Base-by-base conservation (phyloP, 2,329 filamentous ascomycete genomes). In the Microascus cirrosus region DNA sequence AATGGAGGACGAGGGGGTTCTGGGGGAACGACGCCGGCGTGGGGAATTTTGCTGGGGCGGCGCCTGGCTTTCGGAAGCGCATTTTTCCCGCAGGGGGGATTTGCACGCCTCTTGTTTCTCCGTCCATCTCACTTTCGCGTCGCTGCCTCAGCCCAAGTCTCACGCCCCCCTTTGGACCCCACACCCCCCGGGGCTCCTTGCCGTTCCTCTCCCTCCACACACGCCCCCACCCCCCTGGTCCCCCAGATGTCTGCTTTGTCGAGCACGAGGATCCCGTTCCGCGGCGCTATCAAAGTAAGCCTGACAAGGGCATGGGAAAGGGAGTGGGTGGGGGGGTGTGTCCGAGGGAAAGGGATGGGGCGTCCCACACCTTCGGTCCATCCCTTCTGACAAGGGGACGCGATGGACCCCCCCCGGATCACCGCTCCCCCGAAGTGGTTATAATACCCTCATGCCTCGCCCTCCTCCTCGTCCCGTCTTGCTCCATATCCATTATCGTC, bases 391-490 rank as follows among this genome's bases (percentile, higher is more conserved):
- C 45, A 50, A 50, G 22, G 45, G 15, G 6, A 20, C 20, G 18
- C 22, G 18, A 50, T 24, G 18, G 45, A n/a, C 12, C 36, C 12
- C 36, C n/a, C 12, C 36, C 36, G 13, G 18, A 13, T n/a, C 36
- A 13, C 36, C 36, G 13, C 12, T 42, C 36, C 36, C 10, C 36
- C 45, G 22, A 24, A 22, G 3, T 22, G 45, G 10, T 50, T 54
- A 54, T 54, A 54, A 54, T 54, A 39, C 53, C 53, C 53, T 54
- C 53, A 54, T 54, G 53, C 53, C 39, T 45, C 39, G 15, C 39
- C 39, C 15, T 45, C 18, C 6, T 45, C 13, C 39, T 18, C 15
- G 39, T 32, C 28, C 28, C 28, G 39, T 45, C 13, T 7, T 42
- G 36, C 39, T 50, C 45, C 20, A 20, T 50, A 22, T 36, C 18